phyloP scores from a whole-genome alignment of 75 land plant species.

The Picea sitchensis region DNA sequence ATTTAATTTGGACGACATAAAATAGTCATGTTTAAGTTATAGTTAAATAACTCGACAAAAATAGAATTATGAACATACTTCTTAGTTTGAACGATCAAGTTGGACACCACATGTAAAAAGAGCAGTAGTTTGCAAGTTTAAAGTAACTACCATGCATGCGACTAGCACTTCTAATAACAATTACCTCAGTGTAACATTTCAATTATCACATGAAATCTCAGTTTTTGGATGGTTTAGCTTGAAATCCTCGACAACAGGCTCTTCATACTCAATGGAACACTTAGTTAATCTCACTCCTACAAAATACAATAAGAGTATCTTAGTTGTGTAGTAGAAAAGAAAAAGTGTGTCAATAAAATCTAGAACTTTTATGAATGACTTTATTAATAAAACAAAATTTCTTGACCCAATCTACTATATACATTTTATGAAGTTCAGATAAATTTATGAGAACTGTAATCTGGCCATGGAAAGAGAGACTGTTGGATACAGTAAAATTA shows the following conservation, averaged over 20 bases:
- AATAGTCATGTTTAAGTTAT: no score
- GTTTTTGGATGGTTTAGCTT: conserved; percentile 83
- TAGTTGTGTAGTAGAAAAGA: background rate
- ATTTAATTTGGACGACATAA: no score
- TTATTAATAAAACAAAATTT: background rate
- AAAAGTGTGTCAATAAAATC: background rate
- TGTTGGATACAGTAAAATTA: background rate
- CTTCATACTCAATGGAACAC: conserved; percentile 98
- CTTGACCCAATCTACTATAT: background rate
- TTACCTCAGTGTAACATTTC: conserved; percentile 82
- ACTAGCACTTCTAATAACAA: background rate
- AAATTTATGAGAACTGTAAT: background rate
- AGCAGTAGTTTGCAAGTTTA: background rate
- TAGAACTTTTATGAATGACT: background rate
- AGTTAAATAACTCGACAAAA: no score
- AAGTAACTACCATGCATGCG: background rate
- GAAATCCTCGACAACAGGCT: conserved; percentile 87
- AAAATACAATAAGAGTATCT: background rate
- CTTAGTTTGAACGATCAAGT: no score
- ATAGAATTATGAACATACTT: no score
- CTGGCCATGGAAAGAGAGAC: background rate
- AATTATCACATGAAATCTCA: conserved; percentile 71
- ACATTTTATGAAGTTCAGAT: background rate
- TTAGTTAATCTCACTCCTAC: conserved; percentile 72
- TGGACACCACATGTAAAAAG: background rate